phyloP scores from a whole-genome alignment of 1,284 basidiomycete species.

The Moniliophthora roreri region DNA sequence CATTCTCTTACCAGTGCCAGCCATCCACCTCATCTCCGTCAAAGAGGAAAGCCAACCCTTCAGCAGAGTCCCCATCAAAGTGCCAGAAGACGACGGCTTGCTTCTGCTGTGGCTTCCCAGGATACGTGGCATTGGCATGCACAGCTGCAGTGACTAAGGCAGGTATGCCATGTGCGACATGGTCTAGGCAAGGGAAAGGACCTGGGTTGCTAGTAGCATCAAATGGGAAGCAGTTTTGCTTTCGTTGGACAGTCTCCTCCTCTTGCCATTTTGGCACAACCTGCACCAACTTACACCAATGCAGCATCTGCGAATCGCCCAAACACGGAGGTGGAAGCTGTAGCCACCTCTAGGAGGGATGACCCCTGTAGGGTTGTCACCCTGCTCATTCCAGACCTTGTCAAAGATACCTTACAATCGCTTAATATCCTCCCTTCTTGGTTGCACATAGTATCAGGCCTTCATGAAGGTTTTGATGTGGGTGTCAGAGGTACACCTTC shows the following conservation, averaged over 20 bases:
- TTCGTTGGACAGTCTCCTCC: not conserved
- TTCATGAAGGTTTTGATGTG: slow-evolving; percentile 30
- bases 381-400: not conserved
- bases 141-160: not conserved
- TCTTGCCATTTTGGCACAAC: not conserved
- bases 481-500: slow-evolving; percentile 20
- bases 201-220: not conserved
- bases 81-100: not conserved
- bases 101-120: not conserved
- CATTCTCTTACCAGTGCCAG: not conserved
- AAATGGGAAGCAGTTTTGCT: not conserved
- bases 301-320: not conserved
- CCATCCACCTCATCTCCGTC: not conserved
- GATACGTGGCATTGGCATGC: not conserved
- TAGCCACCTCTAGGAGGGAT: not conserved
- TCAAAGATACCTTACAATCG: not conserved
- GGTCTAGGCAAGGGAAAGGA: not conserved
- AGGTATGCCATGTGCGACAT: not conserved
- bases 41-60: not conserved
- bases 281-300: not conserved
- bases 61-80: not conserved
- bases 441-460: slow-evolving; percentile 23
- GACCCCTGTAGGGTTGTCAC: not conserved
- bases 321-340: not conserved
- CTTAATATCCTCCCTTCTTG: not conserved